These are phyloP conservation scores for Auricularia cornea DNA, from an alignment of 768 basidiomycete genomes.

Conservation along the genomic window DNA sequence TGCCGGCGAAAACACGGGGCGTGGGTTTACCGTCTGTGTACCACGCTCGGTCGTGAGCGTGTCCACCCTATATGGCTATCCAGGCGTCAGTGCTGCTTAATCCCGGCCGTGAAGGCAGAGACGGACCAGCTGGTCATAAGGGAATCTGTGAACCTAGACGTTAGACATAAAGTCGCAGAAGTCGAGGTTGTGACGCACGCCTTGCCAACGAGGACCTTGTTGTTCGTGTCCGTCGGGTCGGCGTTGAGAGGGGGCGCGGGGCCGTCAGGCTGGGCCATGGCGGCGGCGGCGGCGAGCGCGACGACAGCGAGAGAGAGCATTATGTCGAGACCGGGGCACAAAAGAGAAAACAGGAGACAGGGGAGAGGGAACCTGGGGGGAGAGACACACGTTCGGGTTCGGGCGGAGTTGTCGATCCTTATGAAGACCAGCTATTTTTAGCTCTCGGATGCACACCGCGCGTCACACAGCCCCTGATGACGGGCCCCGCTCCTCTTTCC, in stretches of 20 bases:
- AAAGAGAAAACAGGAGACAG: too few species aligned
- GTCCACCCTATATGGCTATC: not conserved
- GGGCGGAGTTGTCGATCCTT: too few species aligned
- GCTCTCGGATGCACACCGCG: too few species aligned
- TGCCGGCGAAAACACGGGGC: constrained; percentile 7
- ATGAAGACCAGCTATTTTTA: too few species aligned
- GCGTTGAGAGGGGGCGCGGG: constrained; percentile 21
- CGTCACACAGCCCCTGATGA: too few species aligned
- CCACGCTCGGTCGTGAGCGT: constrained; percentile 31
- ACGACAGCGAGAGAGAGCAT: constrained; percentile 29
- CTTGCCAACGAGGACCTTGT: not conserved
- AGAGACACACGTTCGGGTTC: too few species aligned
- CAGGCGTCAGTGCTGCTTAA: not conserved
- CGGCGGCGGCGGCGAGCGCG: constrained; percentile 21
- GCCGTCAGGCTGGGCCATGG: constrained; percentile 14
- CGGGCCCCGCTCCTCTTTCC: too few species aligned
- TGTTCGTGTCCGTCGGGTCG: constrained; percentile 11
- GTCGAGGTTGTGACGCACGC: not conserved
- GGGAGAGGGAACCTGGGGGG: too few species aligned
- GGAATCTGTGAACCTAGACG: not conserved
- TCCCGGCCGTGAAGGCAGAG: not conserved
- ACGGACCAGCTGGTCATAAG: not conserved
- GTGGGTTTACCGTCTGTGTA: constrained; percentile 26
- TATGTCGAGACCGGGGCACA: constrained; percentile 6
- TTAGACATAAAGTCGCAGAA: not conserved